These are phyloP conservation scores for Salvia sclarea DNA, from an alignment of 305 asterid species.

Conservation along the genomic window DNA sequence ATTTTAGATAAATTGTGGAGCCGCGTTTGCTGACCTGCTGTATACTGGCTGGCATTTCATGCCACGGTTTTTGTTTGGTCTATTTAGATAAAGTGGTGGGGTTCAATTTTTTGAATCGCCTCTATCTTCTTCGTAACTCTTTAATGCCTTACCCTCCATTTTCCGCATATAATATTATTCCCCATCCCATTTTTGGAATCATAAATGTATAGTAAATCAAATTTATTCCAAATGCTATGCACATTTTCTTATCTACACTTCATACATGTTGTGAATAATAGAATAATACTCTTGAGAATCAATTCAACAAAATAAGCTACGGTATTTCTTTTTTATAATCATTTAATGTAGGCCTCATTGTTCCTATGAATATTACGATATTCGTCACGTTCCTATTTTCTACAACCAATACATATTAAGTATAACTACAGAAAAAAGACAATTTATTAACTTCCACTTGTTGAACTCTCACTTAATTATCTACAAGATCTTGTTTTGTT, in stretches of 20 bases:
- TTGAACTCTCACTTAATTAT: no score
- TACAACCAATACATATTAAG: no score
- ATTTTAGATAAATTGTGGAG: background rate
- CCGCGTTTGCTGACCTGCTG: slow-evolving; percentile 28
- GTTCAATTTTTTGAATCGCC: slow-evolving; percentile 5
- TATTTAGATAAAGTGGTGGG: slow-evolving; percentile 26
- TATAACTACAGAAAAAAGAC: no score
- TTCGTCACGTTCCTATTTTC: no score
- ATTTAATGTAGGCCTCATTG: background rate
- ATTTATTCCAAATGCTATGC: background rate
- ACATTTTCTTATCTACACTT: no score
- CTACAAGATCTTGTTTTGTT: no score
- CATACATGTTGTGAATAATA: no score
- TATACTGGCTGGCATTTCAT: slow-evolving; percentile 30
- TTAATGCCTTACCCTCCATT: slow-evolving; percentile 13
- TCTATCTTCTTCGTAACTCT: background rate
- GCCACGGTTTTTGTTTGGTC: slow-evolving; percentile 15
- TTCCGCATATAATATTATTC: background rate
- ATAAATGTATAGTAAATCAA: no score
- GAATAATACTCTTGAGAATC: no score
- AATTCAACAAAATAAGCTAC: background rate
- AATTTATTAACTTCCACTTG: no score
- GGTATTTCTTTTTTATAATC: no score
- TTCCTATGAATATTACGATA: background rate
- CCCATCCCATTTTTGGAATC: no score